Evolutionary conservation across 2,329 filamentous ascomycete species (phyloP), one percentile per base, ranked within the genome.

Genomic region (Rhynchosporium agropyri): DNA sequence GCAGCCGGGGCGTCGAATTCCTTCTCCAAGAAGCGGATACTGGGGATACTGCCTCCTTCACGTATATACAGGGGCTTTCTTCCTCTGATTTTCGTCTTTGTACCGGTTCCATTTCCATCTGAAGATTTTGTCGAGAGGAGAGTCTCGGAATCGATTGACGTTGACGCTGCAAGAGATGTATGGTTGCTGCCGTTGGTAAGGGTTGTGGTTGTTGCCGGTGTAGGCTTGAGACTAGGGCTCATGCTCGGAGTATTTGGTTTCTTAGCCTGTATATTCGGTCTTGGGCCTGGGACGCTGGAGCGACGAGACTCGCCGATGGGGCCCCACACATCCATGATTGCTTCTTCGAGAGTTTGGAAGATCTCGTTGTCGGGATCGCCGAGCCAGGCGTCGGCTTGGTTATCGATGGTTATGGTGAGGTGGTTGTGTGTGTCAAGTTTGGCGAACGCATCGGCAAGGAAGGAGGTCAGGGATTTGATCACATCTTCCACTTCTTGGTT

Each of bases 321-420:
- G 0, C 87, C 87, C 95, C 95, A 99, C 0, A 89, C 92, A 50
- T 90, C 85, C 71, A 93, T 85, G 57, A 98, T 89, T 0, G 93
- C 95, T 63, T 88, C 83, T 69, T 96, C 92, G 0, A 99, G 83
- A 0, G 92, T 96, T 66, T 89, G 86, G 77, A 97, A 99, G 63
- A 98, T 93, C 68, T 92, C 87, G 69, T 96, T 97, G 55, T 87
- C 87, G 3, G 92, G 92, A 70, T 97, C 92, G 13, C 95, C 94
- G 0, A 99, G 85, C 95, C 95, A 99, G 0, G 95, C 92, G 73
- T 99, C 95, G 0, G 95, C 94, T 76, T 91, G 89, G 73, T 97
- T 95, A 68, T 97, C 92, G 68, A 99, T 93, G 36, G 87, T 88
- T 45, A 99, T 85, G 1, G 82, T 89, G 42, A 99, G 81, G 5